Base-by-base conservation (phyloP, 257 asterid genomes). In the Schizonepeta tenuifolia region DNA sequence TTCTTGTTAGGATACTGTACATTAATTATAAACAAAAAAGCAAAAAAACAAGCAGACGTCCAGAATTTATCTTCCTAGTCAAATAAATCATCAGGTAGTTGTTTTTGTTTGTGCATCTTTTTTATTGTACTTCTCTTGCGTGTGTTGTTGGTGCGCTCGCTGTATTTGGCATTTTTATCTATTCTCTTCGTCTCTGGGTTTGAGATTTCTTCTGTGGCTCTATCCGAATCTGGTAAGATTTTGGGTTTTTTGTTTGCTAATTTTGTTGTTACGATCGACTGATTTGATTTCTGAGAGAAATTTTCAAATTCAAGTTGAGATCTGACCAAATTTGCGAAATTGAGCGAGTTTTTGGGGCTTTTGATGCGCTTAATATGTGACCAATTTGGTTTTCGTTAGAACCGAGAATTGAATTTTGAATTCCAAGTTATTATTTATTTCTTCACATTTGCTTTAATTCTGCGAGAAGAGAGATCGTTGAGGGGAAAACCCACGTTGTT, bases 261-360 rank as follows among this genome's bases (percentile, higher is more conserved):
- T 26, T 44, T 71, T 35, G 3, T 57, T 50, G 38, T 21, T 65
- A 65, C 55, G 49, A 49, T 18, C 55, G 20, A 4, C 40, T 63
- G 77, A 24, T 77, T 73, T 71, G 78, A 75, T 78, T 40, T 63
- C 5, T 33, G 28, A 7, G 38, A 8, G 14, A 28, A 65, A 68
- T 69, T 71, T 67, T 67, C 41, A 18, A 76, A 65, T 69, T 70
- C 41, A 44, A n/a, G 82, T 49, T 82, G 68, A 78, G 89, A 85
- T 85, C 89, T 80, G 86, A 71, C 77, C 68, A 13, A 36, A 36
- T 40, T 71, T 24, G 49, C 20, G 18, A 47, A 71, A 58, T 67
- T 77, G 31, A 70, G 65, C 40, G 68, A 22, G 59, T 58, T 22
- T 53, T 49, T 17, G 53, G n/a, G 66, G 56, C 24, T 65, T 31